Evolutionary conservation across 2,329 filamentous ascomycete genomes (phyloP).

Genomic region (Aspergillus sp.): DNA sequence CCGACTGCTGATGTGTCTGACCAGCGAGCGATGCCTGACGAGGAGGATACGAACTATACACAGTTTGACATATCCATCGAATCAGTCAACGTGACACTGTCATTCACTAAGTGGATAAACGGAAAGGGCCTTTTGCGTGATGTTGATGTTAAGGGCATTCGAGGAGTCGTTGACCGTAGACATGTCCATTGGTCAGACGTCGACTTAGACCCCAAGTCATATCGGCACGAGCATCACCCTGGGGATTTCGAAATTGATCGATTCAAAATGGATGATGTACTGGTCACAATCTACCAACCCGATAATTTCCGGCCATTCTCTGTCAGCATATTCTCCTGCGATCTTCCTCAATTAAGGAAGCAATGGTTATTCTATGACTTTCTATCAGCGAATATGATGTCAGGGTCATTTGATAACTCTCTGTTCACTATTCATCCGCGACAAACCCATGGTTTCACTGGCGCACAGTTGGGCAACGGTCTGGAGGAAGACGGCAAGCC

Average conservation of each 20-base stretch:
- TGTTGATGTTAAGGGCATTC: conserved; percentile 87
- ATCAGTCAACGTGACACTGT: conserved; percentile 91
- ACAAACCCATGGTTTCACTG: conserved; percentile 74
- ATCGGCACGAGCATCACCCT: conserved; percentile 76
- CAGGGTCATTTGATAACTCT: conserved; percentile 88
- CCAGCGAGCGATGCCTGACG: conserved; percentile 33
- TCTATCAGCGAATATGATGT: conserved; percentile 90
- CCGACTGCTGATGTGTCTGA: conserved; percentile 35
- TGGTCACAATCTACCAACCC: conserved; percentile 88
- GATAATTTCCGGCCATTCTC: conserved; percentile 87
- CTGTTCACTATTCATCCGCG: conserved; percentile 95
- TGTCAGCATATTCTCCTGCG: conserved; percentile 91
- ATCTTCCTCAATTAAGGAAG: conserved; percentile 84
- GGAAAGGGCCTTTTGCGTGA: conserved; percentile 86
- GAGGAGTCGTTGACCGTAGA: conserved; percentile 86
- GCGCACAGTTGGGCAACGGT: conserved; percentile 52
- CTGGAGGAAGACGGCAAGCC: conserved; percentile 56
- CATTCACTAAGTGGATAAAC: conserved; percentile 99
- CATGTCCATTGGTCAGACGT: conserved; percentile 66
- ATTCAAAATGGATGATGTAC: conserved; percentile 90
- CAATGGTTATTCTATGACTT: conserved; percentile 99
- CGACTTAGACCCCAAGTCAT: conserved; percentile 72
- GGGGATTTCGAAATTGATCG: conserved; percentile 96
- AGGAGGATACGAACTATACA: conserved; percentile 93
- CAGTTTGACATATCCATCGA: conserved; percentile 95